Base-by-base conservation (phyloP, 805 yeast genomes). In the Zygoascus ofunaensis region DNA sequence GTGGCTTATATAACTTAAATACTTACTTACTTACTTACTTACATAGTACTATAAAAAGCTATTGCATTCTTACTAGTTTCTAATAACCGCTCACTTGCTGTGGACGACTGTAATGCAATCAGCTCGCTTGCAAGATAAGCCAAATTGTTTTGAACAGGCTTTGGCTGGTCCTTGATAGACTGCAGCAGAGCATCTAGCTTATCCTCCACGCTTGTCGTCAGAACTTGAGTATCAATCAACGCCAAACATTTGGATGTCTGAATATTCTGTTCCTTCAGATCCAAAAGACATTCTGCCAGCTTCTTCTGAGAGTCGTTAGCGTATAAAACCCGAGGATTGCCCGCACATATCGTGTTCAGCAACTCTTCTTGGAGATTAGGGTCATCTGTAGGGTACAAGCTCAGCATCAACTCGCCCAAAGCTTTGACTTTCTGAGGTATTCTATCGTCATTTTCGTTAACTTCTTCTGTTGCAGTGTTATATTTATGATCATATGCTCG, bases 101-200 rank as follows among this genome's bases (percentile, higher is more conserved):
- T n/a, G n/a, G n/a, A n/a, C 30, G 12, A 12, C 7, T 12, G 10
- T 26, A 12, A 26, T 26, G 30, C 30, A 8, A 26, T 8, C 12
- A 26, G 18, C 39, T 12, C n/a, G 22, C 33, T 33, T 4, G 41
- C 41, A 15, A 37, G 19, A 15, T 12, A 37, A 15, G 41, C 41
- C 19, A 23, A 23, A 24, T 37, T 37, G 20, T 37, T 37, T 15
- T 26, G 4, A 23, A 37, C 30, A 7, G 24, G 30, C 14, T 24
- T 7, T 8, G 30, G 30, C 12, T 26, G 30, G 7, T 26, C 30
- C 12, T 26, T 7, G 30, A 26, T 26, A 8, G 30, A 8, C 12
- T 26, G 30, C 7, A 26, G 30, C 7, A 26, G 10, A 26, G 30
- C 30, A 26, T 7, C 12, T 7, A 26, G 30, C 12, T 26, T 26